These are phyloP conservation scores for Heliamphora pulchella DNA, from an alignment of 179 eudicot genomes.

Conservation along the genomic window DNA sequence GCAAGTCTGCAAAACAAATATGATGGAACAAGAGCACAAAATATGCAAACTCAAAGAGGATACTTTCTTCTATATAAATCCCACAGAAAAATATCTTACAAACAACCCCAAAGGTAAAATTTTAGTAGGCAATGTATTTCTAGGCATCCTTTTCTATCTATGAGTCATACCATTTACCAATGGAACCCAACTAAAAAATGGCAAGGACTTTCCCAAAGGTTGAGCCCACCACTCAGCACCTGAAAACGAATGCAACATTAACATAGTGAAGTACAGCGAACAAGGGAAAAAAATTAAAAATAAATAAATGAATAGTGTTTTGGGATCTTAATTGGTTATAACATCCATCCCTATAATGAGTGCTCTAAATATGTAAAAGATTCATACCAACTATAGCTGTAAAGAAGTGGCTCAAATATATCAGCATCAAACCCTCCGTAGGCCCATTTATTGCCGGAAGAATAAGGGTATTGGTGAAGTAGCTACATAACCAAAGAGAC, in stretches of 20 bases:
- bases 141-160: slow-evolving; percentile 4
- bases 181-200: slow-evolving; percentile 84
- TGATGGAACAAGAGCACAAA: background rate
- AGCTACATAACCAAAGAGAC: slow-evolving; percentile 43
- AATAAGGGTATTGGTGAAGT: slow-evolving; percentile 88
- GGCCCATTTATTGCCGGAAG: slow-evolving; percentile 96
- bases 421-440: slow-evolving; percentile 93
- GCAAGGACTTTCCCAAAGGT: slow-evolving; percentile 62
- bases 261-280: background rate
- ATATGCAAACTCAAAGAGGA: slow-evolving; percentile 3
- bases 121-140: slow-evolving; percentile 2
- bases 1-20: background rate
- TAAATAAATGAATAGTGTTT: background rate
- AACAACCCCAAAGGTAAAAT: background rate
- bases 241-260: slow-evolving; percentile 23
- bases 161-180: slow-evolving; percentile 51
- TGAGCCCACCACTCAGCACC: slow-evolving; percentile 99
- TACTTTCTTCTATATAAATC: background rate
- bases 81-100: background rate
- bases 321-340: background rate
- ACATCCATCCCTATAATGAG: background rate
- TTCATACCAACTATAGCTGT: slow-evolving; percentile 81
- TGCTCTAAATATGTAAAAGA: slow-evolving; percentile 6
- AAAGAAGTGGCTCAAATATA: slow-evolving; percentile 67
- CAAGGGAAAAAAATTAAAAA: background rate